These are phyloP conservation scores for Aspergillus jensenii DNA, from an alignment of 2,329 filamentous ascomycete species.

Conservation along the genomic window DNA sequence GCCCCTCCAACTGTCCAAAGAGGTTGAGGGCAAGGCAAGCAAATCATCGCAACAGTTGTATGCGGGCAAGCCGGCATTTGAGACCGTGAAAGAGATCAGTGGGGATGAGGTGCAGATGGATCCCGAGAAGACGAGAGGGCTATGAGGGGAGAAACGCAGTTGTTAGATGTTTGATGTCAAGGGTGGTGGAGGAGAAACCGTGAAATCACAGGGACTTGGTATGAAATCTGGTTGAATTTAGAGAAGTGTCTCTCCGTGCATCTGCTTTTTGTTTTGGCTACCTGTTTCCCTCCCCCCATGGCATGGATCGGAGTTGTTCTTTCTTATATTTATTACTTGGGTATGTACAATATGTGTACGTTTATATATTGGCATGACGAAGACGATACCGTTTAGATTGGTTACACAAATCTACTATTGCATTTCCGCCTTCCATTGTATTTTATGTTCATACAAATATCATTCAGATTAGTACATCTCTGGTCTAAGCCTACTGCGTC, in stretches of 20 bases:
- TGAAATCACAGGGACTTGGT: not conserved
- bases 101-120: constrained; percentile 62
- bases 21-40: constrained; percentile 54
- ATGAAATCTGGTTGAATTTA: not conserved
- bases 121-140: constrained; percentile 48
- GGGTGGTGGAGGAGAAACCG: not conserved
- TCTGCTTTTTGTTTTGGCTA: not conserved
- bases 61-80: constrained; percentile 72
- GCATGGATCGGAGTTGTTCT: constrained; percentile 20
- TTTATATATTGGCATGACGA: not conserved
- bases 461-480: constrained; percentile 23
- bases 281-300: constrained; percentile 5
- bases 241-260: not conserved
- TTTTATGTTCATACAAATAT: constrained; percentile 13
- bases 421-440: not conserved
- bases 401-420: not conserved
- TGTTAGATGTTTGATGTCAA: not conserved
- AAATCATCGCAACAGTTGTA: constrained; percentile 68
- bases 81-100: constrained; percentile 63
- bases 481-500: constrained; percentile 37
- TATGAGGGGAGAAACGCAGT: constrained; percentile 26
- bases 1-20: constrained; percentile 69
- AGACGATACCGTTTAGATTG: not conserved
- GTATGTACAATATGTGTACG: not conserved
- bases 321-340: not conserved